Evolutionary conservation across 371 early-diverging fungal species (phyloP).

Genomic region (Edhazardia aedis): DNA sequence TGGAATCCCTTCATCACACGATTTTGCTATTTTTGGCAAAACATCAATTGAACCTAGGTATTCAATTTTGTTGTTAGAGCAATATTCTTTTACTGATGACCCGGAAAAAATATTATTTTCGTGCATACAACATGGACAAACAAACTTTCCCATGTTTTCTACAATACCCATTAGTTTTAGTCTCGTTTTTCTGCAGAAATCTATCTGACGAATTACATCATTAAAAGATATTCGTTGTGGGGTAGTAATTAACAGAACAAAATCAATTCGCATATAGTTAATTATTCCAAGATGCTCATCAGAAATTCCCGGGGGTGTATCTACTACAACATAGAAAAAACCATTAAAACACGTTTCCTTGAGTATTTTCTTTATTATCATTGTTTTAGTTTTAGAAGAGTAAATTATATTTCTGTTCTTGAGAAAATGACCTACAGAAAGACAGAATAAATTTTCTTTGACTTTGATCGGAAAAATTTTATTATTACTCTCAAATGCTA

Average conservation of each 20-base stretch:
- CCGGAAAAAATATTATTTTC: too few relatives aligned
- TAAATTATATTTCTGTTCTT: constrained; percentile 72
- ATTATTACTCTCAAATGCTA: constrained; percentile 22
- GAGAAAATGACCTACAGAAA: constrained; percentile 83
- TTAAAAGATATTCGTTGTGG: constrained; percentile 81
- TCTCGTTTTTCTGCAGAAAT: constrained; percentile 70
- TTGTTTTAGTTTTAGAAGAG: constrained; percentile 90
- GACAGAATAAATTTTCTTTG: constrained; percentile 52
- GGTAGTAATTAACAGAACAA: constrained; percentile 73
- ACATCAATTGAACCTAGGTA: too few relatives aligned
- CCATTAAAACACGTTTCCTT: constrained; percentile 67
- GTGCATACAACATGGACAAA: too few relatives aligned
- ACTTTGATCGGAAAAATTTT: constrained; percentile 31
- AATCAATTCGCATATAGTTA: constrained; percentile 56
- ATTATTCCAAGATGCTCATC: constrained; percentile 71
- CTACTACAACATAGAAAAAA: constrained; percentile 75
- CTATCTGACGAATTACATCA: constrained; percentile 82
- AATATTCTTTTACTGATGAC: too few relatives aligned
- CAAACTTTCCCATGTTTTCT: constrained; percentile 90
- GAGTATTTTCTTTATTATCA: constrained; percentile 56
- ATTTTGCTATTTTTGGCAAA: too few relatives aligned
- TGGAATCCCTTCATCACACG: too few relatives aligned
- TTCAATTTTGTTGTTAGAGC: too few relatives aligned
- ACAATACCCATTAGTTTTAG: constrained; percentile 74
- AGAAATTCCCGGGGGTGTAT: constrained; percentile 94